A percentile compares a stretch with the other conserved stretches of the same genome.
phyloP scores from a whole-genome alignment of 1,139 yeast genomes.

The Nakaseomyces uthaithaninus region DNA sequence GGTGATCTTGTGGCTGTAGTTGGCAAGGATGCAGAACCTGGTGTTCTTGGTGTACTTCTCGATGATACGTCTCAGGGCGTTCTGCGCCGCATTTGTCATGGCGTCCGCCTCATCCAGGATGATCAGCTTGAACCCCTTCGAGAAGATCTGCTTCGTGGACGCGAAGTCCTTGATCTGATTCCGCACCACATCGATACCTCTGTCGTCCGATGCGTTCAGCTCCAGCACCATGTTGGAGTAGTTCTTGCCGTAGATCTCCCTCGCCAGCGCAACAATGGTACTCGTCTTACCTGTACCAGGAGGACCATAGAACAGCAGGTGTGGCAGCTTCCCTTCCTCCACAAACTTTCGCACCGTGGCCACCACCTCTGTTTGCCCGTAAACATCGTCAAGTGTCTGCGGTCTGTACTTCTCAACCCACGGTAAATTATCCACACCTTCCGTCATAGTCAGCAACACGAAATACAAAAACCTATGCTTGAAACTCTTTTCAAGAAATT shows the following conservation, averaged over 20 bases:
- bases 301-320: conserved; percentile 87
- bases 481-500: no score
- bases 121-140: conserved; percentile 72
- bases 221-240: conserved; percentile 87
- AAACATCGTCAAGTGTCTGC: conserved; percentile 67
- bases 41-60: conserved; percentile 94
- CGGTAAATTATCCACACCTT: conserved; percentile 38
- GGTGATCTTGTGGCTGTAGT: conserved; percentile 88
- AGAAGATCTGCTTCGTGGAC: conserved; percentile 85
- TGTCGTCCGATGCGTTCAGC: conserved; percentile 90
- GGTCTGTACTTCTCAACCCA: conserved; percentile 98
- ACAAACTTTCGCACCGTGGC: conserved; percentile 77
- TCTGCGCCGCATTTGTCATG: conserved; percentile 96
- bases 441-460: background rate
- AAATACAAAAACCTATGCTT: no score
- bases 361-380: conserved; percentile 85
- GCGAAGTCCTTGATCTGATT: conserved; percentile 91
- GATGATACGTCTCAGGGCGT: conserved; percentile 83
- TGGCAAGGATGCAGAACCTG: conserved; percentile 91
- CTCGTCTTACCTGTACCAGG: conserved; percentile 98
- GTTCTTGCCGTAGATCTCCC: conserved; percentile 81
- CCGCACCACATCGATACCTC: conserved; percentile 93
- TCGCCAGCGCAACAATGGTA: conserved; percentile 82
- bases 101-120: conserved; percentile 98
- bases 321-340: conserved; percentile 77